Conservation (phyloP, 148 eudicot species). For the Cornus florida region DNA sequence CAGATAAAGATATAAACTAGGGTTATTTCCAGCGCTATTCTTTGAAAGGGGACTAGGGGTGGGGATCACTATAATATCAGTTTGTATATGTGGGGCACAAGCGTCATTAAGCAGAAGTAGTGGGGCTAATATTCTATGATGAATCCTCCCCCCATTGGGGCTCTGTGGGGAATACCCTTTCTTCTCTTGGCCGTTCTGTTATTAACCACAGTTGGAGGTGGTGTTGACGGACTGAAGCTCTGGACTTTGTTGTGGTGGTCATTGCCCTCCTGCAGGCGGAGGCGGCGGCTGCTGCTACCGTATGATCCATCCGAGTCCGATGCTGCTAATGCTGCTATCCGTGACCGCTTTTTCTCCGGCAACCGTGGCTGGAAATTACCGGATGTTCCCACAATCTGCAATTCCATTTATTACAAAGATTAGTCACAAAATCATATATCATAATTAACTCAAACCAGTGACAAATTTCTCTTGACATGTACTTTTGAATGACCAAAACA, state of each 20-base stretch:
- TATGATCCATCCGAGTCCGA: constrained; percentile 73
- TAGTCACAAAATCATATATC: neutral
- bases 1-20: neutral
- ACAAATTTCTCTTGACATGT: neutral
- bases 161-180: constrained; percentile 97
- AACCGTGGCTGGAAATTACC: constrained; percentile 39
- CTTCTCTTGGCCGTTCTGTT: constrained; percentile 70
- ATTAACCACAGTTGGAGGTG: constrained; percentile 59
- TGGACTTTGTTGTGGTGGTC: constrained; percentile 36
- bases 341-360: constrained; percentile 17
- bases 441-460: neutral
- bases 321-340: neutral
- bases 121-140: constrained; percentile 45
- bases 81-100: neutral
- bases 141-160: constrained; percentile 70
- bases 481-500: neutral
- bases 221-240: constrained; percentile 77
- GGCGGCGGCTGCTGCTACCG: constrained; percentile 47
- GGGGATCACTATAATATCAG: neutral
- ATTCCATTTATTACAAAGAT: neutral
- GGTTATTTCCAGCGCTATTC: constrained; percentile 12
- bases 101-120: constrained; percentile 9
- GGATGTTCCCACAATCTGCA: constrained; percentile 81
- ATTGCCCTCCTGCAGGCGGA: constrained; percentile 22
- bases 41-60: neutral